phyloP scores from a whole-genome alignment of 2,329 filamentous ascomycete genomes.

The Colletotrichum tanaceti region DNA sequence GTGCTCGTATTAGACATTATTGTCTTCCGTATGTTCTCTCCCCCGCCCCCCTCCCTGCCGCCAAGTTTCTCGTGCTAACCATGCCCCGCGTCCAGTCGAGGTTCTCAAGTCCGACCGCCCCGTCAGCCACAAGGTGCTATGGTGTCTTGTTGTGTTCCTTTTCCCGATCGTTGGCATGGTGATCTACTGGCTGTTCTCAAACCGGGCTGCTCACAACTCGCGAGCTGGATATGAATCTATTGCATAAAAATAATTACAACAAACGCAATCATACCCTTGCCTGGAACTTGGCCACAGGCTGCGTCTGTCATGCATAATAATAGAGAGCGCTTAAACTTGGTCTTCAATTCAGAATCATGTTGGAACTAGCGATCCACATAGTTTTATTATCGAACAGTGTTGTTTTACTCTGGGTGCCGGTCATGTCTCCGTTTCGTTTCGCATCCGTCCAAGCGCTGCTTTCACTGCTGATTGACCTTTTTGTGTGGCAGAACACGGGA shows the following conservation, averaged over 20 bases:
- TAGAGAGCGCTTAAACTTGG: too few species aligned
- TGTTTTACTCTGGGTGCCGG: too few species aligned
- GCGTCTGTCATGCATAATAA: too few species aligned
- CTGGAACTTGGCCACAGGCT: too few species aligned
- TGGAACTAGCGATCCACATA: too few species aligned
- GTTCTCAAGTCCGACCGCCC: slow-evolving; percentile 73
- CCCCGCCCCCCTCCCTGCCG: too few species aligned
- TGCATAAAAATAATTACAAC: slow-evolving; percentile 37
- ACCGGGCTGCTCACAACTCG: slow-evolving; percentile 66
- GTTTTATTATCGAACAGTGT: not conserved
- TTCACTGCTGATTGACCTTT: too few species aligned
- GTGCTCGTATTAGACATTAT: slow-evolving; percentile 72
- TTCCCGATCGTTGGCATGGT: slow-evolving; percentile 72
- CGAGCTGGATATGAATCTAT: slow-evolving; percentile 67
- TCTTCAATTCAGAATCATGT: too few species aligned
- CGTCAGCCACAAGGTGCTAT: slow-evolving; percentile 67
- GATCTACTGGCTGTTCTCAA: slow-evolving; percentile 73
- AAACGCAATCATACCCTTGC: not conserved
- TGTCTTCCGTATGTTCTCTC: slow-evolving; percentile 69
- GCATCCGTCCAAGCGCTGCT: not conserved
- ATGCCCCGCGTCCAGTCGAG: slow-evolving; percentile 62
- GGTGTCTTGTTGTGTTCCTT: slow-evolving; percentile 72
- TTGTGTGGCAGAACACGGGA: not conserved
- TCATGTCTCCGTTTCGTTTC: slow-evolving; percentile 13
- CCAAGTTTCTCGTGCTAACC: too few species aligned